These are phyloP conservation scores for Mycena rebaudengoi DNA, from an alignment of 768 basidiomycete species.

Conservation along the genomic window DNA sequence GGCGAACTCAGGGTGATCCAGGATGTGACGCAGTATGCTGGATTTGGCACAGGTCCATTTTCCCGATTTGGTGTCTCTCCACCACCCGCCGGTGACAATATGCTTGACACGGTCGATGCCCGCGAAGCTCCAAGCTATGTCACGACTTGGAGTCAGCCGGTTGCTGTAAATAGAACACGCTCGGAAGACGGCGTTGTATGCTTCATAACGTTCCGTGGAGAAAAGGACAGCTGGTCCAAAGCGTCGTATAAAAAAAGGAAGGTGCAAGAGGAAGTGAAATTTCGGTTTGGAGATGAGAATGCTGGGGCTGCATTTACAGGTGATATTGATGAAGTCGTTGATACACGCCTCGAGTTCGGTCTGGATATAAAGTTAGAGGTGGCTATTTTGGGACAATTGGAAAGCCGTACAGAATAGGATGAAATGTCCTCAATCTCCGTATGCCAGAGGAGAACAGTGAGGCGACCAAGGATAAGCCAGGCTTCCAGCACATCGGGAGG, in stretches of 20 bases:
- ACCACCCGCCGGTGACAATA: slow-evolving; percentile 14
- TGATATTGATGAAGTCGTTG: slow-evolving; percentile 24
- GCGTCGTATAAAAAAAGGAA: slow-evolving; percentile 31
- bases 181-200: slow-evolving; percentile 31
- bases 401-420: slow-evolving; percentile 31
- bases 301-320: slow-evolving; percentile 30
- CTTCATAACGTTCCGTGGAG: slow-evolving; percentile 39
- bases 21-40: neutral
- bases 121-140: slow-evolving; percentile 26
- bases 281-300: slow-evolving; percentile 34
- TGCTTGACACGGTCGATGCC: slow-evolving; percentile 4
- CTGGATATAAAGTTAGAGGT: neutral
- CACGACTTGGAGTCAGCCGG: slow-evolving; percentile 22
- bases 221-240: slow-evolving; percentile 41
- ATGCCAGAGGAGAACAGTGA: slow-evolving; percentile 37
- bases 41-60: slow-evolving; percentile 12
- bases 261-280: slow-evolving; percentile 34
- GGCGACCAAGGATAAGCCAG: slow-evolving; percentile 32
- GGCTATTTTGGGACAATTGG: neutral
- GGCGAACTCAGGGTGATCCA: slow-evolving; percentile 2
- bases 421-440: slow-evolving; percentile 34
- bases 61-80: slow-evolving; percentile 6
- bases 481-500: slow-evolving; percentile 23
- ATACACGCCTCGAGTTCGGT: slow-evolving; percentile 28
- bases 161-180: slow-evolving; percentile 26